A percentile compares a stretch with the other conserved stretches of the same genome.
These are phyloP conservation scores for Eremothecium gossypii DNA, from an alignment of 1,139 yeast species.

Conservation along the genomic window DNA sequence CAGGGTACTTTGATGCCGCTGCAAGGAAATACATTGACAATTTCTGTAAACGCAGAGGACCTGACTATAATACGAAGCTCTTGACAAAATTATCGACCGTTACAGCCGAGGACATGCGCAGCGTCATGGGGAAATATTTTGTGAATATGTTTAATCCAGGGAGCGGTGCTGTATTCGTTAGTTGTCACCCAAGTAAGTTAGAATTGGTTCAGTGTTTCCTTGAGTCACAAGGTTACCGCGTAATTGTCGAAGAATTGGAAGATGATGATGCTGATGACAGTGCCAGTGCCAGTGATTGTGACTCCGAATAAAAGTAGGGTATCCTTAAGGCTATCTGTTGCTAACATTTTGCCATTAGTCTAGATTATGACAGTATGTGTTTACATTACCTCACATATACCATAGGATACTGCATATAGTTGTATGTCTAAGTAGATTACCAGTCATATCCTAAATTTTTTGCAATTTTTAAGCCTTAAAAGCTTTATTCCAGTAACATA, in stretches of 20 bases:
- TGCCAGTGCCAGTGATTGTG: not conserved
- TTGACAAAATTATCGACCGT: slow-evolving; percentile 44
- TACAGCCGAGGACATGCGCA: slow-evolving; percentile 46
- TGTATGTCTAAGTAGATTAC: too few species aligned
- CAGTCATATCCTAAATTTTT: too few species aligned
- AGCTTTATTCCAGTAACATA: too few species aligned
- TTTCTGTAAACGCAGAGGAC: slow-evolving; percentile 61
- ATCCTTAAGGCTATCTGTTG: not conserved
- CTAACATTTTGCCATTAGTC: too few species aligned
- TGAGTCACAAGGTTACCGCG: slow-evolving; percentile 47
- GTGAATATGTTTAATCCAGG: slow-evolving; percentile 49
- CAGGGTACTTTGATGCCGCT: slow-evolving; percentile 56
- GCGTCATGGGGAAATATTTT: slow-evolving; percentile 51
- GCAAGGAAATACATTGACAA: slow-evolving; percentile 55
- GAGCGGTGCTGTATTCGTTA: slow-evolving; percentile 53
- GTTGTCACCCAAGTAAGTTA: slow-evolving; percentile 62
- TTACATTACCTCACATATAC: too few species aligned
- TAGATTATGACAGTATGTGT: too few species aligned
- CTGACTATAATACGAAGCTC: slow-evolving; percentile 44
- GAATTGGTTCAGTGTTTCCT: slow-evolving; percentile 43
- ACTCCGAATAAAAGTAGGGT: not conserved
- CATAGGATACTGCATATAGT: too few species aligned
- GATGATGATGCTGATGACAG: slow-evolving; percentile 28
- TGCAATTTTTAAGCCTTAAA: too few species aligned
- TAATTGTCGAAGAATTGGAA: slow-evolving; percentile 46